phyloP scores from a whole-genome alignment of 1,139 yeast genomes.

The Kodamaea arcana region DNA sequence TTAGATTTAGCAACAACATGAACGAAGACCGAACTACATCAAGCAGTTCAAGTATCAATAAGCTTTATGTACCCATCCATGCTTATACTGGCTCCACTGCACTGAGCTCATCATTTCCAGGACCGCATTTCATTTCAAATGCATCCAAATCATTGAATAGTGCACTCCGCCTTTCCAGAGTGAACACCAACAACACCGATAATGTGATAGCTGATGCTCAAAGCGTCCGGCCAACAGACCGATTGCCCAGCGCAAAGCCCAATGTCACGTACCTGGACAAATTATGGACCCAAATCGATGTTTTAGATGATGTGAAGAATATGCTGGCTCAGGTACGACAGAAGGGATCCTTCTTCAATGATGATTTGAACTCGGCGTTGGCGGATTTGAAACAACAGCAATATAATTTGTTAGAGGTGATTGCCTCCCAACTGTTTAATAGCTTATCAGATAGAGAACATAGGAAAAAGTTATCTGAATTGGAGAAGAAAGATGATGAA shows the following conservation, averaged over 20 bases:
- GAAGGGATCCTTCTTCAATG: conserved; percentile 60
- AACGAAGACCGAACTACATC: conserved; percentile 2
- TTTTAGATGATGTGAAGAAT: conserved; percentile 71
- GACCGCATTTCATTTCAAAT: conserved; percentile 4
- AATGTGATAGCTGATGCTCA: conserved; percentile 18
- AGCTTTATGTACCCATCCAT: conserved; percentile 11
- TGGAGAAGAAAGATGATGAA: background rate
- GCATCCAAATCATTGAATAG: conserved; percentile 14
- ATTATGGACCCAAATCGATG: conserved; percentile 86
- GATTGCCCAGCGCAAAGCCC: conserved; percentile 46
- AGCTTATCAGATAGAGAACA: conserved; percentile 10
- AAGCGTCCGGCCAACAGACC: conserved; percentile 39
- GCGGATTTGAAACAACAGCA: conserved; percentile 57
- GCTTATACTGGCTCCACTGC: conserved; percentile 11
- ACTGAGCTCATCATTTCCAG: conserved; percentile 7
- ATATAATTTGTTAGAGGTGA: conserved; percentile 51
- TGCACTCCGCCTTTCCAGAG: conserved; percentile 20
- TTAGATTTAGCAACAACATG: too few relatives aligned
- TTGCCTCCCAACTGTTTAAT: conserved; percentile 40
- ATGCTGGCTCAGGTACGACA: conserved; percentile 55
- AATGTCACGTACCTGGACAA: conserved; percentile 62
- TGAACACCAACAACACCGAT: conserved; percentile 24
- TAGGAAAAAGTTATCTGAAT: conserved; percentile 8
- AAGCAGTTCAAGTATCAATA: conserved; percentile 7
- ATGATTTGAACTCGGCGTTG: conserved; percentile 54